Percentiles rank a stretch among this genome's conserved stretches.
Evolutionary conservation across 139 green algal species (phyloP).

Genomic region (Chlamydomonas eustigma): DNA sequence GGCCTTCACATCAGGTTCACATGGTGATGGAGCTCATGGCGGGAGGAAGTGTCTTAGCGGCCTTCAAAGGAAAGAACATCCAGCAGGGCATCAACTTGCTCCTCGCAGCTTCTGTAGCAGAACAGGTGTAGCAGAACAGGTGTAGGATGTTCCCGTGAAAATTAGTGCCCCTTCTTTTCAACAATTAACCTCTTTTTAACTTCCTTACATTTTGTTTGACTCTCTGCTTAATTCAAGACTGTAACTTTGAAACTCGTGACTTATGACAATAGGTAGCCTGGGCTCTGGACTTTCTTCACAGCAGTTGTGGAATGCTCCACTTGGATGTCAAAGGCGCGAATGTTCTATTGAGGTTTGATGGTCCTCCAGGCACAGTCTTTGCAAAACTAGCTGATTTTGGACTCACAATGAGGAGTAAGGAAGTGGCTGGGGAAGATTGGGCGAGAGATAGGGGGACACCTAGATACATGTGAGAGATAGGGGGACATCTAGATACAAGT

Average conservation of each 20-base stretch:
- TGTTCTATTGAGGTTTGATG: background rate
- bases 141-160: background rate
- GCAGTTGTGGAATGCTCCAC: constrained; percentile 2
- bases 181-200: no score
- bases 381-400: background rate
- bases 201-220: no score
- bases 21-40: constrained; percentile 14
- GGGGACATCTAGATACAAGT: background rate
- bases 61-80: background rate
- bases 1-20: no score
- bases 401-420: background rate
- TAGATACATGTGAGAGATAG: background rate
- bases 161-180: no score
- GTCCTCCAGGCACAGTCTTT: background rate
- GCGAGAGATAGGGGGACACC: background rate
- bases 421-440: background rate
- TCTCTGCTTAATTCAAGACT: no score
- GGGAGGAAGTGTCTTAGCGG: background rate
- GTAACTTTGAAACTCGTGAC: no score
- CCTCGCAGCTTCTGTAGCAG: background rate
- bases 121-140: constrained; percentile 1
- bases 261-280: constrained; percentile 7
- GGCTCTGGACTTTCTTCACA: constrained; percentile 8
- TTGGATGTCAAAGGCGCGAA: constrained; percentile 3
- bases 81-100: background rate